Conservation (phyloP, 2,329 filamentous ascomycete genomes). For the Acarospora socialis region DNA sequence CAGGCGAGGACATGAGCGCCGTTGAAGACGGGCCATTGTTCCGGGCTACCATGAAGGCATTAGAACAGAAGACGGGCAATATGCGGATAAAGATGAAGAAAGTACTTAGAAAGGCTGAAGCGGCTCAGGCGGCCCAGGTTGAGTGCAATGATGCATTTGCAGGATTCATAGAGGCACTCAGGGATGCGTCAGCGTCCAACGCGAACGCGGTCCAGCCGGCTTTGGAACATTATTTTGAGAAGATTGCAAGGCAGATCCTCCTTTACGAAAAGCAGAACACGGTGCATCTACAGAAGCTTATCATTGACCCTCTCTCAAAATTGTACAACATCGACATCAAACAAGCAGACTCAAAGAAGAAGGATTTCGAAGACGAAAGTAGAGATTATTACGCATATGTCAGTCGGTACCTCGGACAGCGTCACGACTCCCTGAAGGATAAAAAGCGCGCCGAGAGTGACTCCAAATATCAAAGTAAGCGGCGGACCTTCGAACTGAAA, state of each 20-base stretch:
- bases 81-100: constrained; percentile 94
- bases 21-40: constrained; percentile 92
- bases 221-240: constrained; percentile 95
- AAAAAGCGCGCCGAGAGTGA: constrained; percentile 95
- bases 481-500: constrained; percentile 89
- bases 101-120: constrained; percentile 85
- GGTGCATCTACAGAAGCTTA: constrained; percentile 70
- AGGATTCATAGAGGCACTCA: constrained; percentile 70
- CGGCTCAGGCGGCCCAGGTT: constrained; percentile 63
- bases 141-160: constrained; percentile 76
- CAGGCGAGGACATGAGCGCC: constrained; percentile 69
- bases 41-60: constrained; percentile 85
- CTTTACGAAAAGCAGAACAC: constrained; percentile 76
- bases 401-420: constrained; percentile 85
- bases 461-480: constrained; percentile 87
- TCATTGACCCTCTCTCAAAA: constrained; percentile 86
- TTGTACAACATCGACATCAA: constrained; percentile 95
- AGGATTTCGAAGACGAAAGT: constrained; percentile 96
- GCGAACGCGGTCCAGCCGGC: constrained; percentile 94
- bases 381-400: constrained; percentile 97
- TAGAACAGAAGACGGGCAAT: constrained; percentile 91
- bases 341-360: constrained; percentile 89
- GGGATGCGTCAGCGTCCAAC: constrained; percentile 79
- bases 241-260: constrained; percentile 83
- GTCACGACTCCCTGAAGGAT: constrained; percentile 88